These are phyloP conservation scores for Solanum medicagineum DNA, from an alignment of 257 asterid species.

Conservation along the genomic window DNA sequence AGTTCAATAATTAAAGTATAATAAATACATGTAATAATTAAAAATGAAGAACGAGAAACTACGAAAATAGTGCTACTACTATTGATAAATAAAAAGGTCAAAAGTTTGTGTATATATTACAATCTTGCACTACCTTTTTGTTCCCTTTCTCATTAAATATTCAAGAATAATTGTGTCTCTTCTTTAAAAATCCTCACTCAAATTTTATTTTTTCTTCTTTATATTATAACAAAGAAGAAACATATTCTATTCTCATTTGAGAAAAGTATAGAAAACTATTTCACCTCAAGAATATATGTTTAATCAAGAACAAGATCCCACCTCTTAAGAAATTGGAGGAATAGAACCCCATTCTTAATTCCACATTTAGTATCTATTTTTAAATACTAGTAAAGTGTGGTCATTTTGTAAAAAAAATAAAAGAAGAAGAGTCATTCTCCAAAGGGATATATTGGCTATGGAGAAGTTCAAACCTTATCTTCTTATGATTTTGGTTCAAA, in stretches of 20 bases:
- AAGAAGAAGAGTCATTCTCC: neutral
- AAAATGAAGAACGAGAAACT: neutral
- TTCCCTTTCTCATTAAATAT: neutral
- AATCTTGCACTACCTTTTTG: neutral
- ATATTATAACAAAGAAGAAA: neutral
- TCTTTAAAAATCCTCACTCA: neutral
- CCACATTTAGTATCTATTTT: constrained; percentile 1
- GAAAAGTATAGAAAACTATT: neutral
- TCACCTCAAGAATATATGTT: constrained; percentile 2
- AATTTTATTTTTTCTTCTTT: neutral
- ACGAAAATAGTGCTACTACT: neutral
- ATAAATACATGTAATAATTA: no score
- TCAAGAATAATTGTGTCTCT: neutral
- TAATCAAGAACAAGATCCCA: constrained; percentile 23
- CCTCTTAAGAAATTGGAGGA: constrained; percentile 21
- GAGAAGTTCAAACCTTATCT: constrained; percentile 46
- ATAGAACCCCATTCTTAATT: constrained; percentile 8
- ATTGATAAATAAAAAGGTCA: neutral
- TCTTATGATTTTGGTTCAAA: constrained; percentile 56
- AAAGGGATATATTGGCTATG: neutral
- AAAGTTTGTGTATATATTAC: neutral
- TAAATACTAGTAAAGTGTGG: neutral
- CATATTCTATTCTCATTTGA: neutral
- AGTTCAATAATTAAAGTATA: neutral
- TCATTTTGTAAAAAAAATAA: neutral